These are phyloP conservation scores for Pseudocercospora musae DNA, from an alignment of 2,329 filamentous ascomycete species.

Conservation along the genomic window DNA sequence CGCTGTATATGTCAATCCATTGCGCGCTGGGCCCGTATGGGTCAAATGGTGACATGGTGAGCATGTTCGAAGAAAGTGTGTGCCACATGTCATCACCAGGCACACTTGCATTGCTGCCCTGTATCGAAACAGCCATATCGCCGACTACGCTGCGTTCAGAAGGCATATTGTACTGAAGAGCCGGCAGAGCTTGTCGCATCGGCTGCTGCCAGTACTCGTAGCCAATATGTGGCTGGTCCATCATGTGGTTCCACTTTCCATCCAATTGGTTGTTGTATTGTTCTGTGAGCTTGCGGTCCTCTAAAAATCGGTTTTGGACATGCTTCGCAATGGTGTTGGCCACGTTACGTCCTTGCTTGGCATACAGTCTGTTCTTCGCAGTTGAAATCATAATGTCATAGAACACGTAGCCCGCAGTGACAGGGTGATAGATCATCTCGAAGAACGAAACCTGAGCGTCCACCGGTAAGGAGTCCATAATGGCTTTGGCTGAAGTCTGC, in stretches of 20 bases:
- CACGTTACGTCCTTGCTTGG: constrained; percentile 54
- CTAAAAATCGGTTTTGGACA: constrained; percentile 53
- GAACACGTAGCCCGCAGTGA: constrained; percentile 56
- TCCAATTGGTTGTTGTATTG: constrained; percentile 58
- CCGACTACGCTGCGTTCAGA: not conserved
- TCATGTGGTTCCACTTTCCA: not conserved
- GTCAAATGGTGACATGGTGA: not conserved
- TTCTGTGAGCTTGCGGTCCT: constrained; percentile 55
- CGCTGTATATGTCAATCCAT: not conserved
- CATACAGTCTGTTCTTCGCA: constrained; percentile 55
- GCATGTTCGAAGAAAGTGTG: not conserved
- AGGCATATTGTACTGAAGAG: not conserved
- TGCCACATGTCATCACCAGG: not conserved
- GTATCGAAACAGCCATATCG: not conserved
- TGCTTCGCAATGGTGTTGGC: constrained; percentile 54
- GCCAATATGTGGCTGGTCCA: not conserved
- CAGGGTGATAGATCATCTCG: constrained; percentile 60
- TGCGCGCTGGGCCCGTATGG: not conserved
- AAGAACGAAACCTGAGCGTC: constrained; percentile 58
- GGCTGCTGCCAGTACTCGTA: not conserved
- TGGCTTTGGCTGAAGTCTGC: constrained; percentile 51
- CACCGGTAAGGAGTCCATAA: constrained; percentile 54
- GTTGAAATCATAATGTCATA: constrained; percentile 53
- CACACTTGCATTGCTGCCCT: not conserved
- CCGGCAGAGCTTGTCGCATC: not conserved